A percentile compares a stretch with the other conserved stretches of the same genome.
These are phyloP conservation scores for Phytophthora capsici DNA, from an alignment of 352 stramenopile species.

Conservation along the genomic window DNA sequence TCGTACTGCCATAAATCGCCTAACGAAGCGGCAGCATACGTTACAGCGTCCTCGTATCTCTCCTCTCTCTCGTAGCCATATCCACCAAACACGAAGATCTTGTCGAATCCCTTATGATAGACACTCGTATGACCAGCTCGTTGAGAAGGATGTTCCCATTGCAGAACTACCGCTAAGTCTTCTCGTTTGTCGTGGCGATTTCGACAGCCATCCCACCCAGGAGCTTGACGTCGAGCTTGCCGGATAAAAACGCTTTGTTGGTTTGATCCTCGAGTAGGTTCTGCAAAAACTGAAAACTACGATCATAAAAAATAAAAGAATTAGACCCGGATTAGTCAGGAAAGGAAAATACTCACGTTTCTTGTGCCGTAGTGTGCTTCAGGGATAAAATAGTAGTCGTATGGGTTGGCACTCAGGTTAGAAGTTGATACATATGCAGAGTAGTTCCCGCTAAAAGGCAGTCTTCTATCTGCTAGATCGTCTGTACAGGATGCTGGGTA, in stretches of 20 bases:
- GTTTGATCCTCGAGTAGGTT: slow-evolving; percentile 86
- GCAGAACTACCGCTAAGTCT: slow-evolving; percentile 67
- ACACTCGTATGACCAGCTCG: slow-evolving; percentile 86
- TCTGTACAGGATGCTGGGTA: slow-evolving; percentile 93
- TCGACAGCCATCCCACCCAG: slow-evolving; percentile 96
- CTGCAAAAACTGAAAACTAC: slow-evolving; percentile 87
- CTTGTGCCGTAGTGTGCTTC: slow-evolving; percentile 77
- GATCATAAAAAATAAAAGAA: neutral
- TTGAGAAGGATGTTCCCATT: slow-evolving; percentile 89
- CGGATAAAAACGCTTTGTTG: slow-evolving; percentile 79
- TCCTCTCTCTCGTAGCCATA: slow-evolving; percentile 76
- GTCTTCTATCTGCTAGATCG: slow-evolving; percentile 71
- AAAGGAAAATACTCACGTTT: slow-evolving; percentile 41
- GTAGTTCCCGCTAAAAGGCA: slow-evolving; percentile 82
- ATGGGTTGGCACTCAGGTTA: slow-evolving; percentile 38
- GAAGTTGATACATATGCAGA: slow-evolving; percentile 46
- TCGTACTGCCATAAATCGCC: slow-evolving; percentile 93
- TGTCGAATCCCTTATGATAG: slow-evolving; percentile 70
- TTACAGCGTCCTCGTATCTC: slow-evolving; percentile 63
- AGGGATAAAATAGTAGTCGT: slow-evolving; percentile 74
- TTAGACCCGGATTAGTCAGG: neutral
- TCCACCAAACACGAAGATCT: slow-evolving; percentile 92
- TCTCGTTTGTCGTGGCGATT: slow-evolving; percentile 78
- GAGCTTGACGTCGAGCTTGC: slow-evolving; percentile 90
- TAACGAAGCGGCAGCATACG: slow-evolving; percentile 61